phyloP scores from a whole-genome alignment of 495 filamentous ascomycete species.

The Pseudotulostoma volvatum region DNA sequence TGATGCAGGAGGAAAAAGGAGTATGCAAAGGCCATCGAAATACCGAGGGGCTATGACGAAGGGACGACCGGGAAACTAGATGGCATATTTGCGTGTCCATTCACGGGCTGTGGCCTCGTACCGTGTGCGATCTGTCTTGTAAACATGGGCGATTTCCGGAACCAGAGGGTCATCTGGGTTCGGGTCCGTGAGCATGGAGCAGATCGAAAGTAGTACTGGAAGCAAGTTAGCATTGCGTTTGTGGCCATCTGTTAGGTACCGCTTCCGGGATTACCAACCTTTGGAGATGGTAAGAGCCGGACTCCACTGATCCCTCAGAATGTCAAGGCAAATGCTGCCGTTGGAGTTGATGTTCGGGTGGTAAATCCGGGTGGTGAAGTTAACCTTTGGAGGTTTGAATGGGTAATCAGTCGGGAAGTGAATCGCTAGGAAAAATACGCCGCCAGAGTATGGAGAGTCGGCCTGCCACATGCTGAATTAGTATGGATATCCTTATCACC shows the following conservation, averaged over 20 bases:
- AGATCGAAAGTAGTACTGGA: constrained; percentile 89
- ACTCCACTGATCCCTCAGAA: constrained; percentile 97
- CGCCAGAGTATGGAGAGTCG: constrained; percentile 91
- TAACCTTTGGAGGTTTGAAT: constrained; percentile 99
- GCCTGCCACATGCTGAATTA: constrained; percentile 43
- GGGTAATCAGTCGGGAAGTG: constrained; percentile 99
- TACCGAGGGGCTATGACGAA: constrained; percentile 18
- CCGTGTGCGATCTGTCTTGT: constrained; percentile 92
- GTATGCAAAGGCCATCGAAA: constrained; percentile 15
- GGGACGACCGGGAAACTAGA: constrained; percentile 7
- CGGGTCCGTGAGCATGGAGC: constrained; percentile 98
- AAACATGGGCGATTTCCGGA: constrained; percentile 96
- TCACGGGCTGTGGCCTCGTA: constrained; percentile 96
- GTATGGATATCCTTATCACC: too few relatives aligned
- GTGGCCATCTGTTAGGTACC: too few relatives aligned
- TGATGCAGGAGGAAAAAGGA: constrained; percentile 4
- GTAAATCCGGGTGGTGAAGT: constrained; percentile 98
- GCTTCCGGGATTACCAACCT: constrained; percentile 44
- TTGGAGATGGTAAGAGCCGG: constrained; percentile 97
- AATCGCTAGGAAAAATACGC: constrained; percentile 96
- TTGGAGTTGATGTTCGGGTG: constrained; percentile 99
- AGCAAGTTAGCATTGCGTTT: too few relatives aligned
- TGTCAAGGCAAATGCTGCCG: constrained; percentile 96
- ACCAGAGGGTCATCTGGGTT: constrained; percentile 98
- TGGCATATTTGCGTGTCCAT: constrained; percentile 96